Evolutionary conservation across 1,139 yeast species (phyloP).

Genomic region (Zygosaccharomyces pseudobailii): DNA sequence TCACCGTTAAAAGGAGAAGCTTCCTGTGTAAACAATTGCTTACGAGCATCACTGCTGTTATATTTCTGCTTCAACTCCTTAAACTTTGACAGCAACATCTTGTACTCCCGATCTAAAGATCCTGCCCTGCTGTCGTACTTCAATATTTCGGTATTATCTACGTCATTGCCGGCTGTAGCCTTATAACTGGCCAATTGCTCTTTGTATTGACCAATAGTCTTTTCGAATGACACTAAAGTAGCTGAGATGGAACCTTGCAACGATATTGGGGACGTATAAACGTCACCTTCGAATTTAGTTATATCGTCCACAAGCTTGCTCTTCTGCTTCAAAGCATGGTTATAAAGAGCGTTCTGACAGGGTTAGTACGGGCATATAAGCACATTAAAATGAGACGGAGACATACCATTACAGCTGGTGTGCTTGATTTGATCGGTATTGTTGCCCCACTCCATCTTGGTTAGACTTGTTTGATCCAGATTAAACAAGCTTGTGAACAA

Average conservation of each 20-base stretch:
- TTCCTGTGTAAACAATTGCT: conserved; percentile 23
- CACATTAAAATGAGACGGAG: neutral
- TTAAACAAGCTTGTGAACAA: neutral
- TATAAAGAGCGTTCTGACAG: conserved; percentile 69
- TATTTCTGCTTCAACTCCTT: conserved; percentile 59
- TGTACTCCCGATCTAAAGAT: conserved; percentile 57
- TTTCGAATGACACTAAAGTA: conserved; percentile 65
- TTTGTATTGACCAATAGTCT: conserved; percentile 70
- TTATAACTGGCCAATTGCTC: conserved; percentile 60
- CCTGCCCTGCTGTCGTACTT: conserved; percentile 62
- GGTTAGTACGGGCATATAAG: conserved; percentile 4
- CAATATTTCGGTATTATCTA: conserved; percentile 19
- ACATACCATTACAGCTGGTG: conserved; percentile 14
- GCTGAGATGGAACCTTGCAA: conserved; percentile 80
- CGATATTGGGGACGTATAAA: conserved; percentile 67
- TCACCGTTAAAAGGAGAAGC: conserved; percentile 17
- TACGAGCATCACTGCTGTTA: conserved; percentile 43
- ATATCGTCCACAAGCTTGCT: conserved; percentile 68
- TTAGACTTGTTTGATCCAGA: neutral
- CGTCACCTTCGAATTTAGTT: conserved; percentile 58
- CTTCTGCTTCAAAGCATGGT: conserved; percentile 84
- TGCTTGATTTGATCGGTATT: neutral
- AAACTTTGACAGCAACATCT: conserved; percentile 54
- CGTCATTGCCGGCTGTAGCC: conserved; percentile 37
- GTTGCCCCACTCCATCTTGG: neutral